Percentiles rank a stretch among this genome's conserved stretches.
Conservation (phyloP, 352 stramenopile species). For the Globisporangium paroecandrum region DNA sequence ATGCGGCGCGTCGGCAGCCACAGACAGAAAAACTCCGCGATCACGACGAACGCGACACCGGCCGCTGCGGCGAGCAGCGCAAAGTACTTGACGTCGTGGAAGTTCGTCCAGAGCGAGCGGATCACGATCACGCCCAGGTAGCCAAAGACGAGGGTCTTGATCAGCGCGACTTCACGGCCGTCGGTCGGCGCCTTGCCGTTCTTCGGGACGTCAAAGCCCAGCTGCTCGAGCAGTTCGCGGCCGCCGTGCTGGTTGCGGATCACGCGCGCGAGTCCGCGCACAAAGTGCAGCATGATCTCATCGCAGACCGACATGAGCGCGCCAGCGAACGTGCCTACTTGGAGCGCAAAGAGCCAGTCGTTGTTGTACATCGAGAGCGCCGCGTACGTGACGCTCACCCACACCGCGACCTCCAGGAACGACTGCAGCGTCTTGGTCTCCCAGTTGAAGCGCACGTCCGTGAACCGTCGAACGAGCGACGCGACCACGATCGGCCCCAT, state of each 20-base stretch:
- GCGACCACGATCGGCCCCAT: conserved; percentile 38
- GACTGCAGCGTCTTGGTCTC: conserved; percentile 79
- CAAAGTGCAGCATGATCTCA: conserved; percentile 69
- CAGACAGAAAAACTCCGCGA: conserved; percentile 73
- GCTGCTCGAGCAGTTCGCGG: conserved; percentile 44
- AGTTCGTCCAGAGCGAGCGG: conserved; percentile 59
- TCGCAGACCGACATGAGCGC: conserved; percentile 81
- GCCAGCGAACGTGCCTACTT: conserved; percentile 73
- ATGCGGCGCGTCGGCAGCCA: conserved; percentile 72
- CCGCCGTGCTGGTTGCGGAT: conserved; percentile 72
- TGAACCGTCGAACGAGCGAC: conserved; percentile 66
- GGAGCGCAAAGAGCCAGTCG: conserved; percentile 53
- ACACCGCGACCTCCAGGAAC: conserved; percentile 76
- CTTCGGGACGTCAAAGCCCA: conserved; percentile 71
- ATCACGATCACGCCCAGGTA: conserved; percentile 65
- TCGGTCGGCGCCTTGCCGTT: conserved; percentile 67
- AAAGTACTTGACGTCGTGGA: conserved; percentile 73
- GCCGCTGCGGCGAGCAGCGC: conserved; percentile 60
- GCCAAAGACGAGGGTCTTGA: conserved; percentile 80
- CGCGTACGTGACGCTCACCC: conserved; percentile 63
- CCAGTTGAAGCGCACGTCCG: conserved; percentile 76
- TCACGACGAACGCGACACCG: conserved; percentile 68
- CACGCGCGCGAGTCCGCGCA: conserved; percentile 50
- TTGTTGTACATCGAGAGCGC: conserved; percentile 52
- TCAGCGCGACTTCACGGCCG: conserved; percentile 59